Evolutionary conservation across 2,329 filamentous ascomycete species (phyloP).

Genomic region (Penicillium brasilianum): DNA sequence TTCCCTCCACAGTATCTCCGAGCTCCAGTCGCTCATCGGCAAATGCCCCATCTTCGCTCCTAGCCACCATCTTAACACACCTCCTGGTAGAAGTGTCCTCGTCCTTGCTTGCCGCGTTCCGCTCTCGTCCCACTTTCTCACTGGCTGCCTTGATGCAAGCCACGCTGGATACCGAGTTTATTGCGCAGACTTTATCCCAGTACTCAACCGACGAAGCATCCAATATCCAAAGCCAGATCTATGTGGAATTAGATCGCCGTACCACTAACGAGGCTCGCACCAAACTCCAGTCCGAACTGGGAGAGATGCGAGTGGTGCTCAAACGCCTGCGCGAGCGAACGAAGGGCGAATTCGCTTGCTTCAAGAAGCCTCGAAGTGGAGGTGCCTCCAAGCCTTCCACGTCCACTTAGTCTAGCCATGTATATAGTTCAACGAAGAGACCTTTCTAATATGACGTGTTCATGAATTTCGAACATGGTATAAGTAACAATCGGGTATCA

Average conservation of each 20-base stretch:
- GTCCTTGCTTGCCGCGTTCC: constrained; percentile 82
- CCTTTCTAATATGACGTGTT: constrained; percentile 14
- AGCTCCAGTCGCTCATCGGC: constrained; percentile 75
- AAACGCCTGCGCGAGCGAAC: constrained; percentile 83
- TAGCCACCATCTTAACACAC: constrained; percentile 80
- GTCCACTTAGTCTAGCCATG: constrained; percentile 13
- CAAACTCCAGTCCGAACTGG: constrained; percentile 81
- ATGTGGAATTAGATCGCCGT: constrained; percentile 84
- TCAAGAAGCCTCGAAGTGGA: constrained; percentile 65
- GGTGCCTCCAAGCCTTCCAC: constrained; percentile 31
- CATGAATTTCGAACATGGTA: constrained; percentile 15
- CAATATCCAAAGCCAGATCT: constrained; percentile 85
- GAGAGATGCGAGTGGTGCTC: constrained; percentile 84
- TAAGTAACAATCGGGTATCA: constrained; percentile 31
- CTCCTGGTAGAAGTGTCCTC: constrained; percentile 80
- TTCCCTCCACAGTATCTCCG: constrained; percentile 70
- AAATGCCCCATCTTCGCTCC: constrained; percentile 67
- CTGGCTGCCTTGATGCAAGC: constrained; percentile 92
- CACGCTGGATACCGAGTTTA: constrained; percentile 94
- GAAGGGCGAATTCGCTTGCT: constrained; percentile 86
- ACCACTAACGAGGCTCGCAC: constrained; percentile 86
- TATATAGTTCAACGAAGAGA: constrained; percentile 14
- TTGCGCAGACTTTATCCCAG: constrained; percentile 87
- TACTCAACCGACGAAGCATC: constrained; percentile 85
- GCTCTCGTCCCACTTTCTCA: constrained; percentile 68